Base-by-base conservation (phyloP, 2,329 filamentous ascomycete species). In the Colletotrichum abscissum region DNA sequence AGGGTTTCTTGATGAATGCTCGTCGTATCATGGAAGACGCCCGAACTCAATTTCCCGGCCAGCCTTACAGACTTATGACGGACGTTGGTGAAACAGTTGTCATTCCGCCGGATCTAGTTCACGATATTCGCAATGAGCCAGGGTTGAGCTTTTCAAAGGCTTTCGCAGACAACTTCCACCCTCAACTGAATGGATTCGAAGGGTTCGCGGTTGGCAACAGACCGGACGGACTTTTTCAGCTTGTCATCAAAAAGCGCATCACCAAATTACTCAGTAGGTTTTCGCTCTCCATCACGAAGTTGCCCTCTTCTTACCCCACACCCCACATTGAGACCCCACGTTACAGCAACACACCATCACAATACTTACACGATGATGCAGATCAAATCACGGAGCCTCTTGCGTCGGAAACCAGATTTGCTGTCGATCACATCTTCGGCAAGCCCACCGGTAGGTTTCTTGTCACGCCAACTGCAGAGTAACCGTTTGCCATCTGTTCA, bases 111-210 rank as follows among this genome's bases (percentile, higher is more conserved):
- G 57, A 28, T 12, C 73, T 77, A 35, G 55, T 71, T 11, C 63
- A 78, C 38, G 76, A 77, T 2, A 76, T 78, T 16, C 76, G 77
- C 11, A 78, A 78, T 24, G 74, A 78, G 7, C 59, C 64, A 5
- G 69, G 71, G 8, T 70, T 78, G 8, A 67, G 68, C 63, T 76
- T 78, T 38, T 46, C 42, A 12, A 38, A 75, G 8, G 63, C 75
- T 1, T 67, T 69, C 12, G 35, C 54, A 0, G n/a, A 74, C 6
- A 54, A 58, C 2, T 76, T 76, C 24, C 74, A 76, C 4, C 59
- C 68, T 12, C 63, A 76, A 1, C 63, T 77, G 3, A 46, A 54
- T n/a, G 74, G 75, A 1, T 77, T 77, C 22, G 73, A 77, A 26
- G 72, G 68, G 0, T 76, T 75, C 3, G 52, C 52, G 0, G 30